Evolutionary conservation across 257 asterid genomes (phyloP).

Genomic region (Forsythia suspensa): DNA sequence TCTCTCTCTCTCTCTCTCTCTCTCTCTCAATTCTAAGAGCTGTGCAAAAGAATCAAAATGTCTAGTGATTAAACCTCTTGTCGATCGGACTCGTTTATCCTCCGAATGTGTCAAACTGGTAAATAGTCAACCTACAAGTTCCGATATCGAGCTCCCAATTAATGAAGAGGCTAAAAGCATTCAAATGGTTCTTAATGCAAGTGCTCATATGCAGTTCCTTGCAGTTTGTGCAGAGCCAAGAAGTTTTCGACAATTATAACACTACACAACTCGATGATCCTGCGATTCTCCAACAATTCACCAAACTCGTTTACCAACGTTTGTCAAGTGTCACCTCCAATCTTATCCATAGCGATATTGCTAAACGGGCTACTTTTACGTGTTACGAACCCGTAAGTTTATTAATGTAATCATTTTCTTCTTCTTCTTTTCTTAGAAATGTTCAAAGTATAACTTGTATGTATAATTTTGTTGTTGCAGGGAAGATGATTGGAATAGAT

Average conservation of each 20-base stretch:
- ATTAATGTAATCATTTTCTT: not conserved
- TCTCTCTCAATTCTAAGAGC: not conserved
- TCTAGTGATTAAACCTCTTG: not conserved
- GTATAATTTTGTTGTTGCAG: conserved; percentile 19
- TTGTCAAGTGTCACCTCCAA: conserved; percentile 47
- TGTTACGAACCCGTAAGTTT: conserved; percentile 57
- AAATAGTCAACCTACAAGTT: not conserved
- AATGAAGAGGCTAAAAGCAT: conserved; percentile 5
- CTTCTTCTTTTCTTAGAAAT: not conserved
- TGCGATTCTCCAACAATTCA: conserved; percentile 33
- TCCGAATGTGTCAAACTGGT: not conserved
- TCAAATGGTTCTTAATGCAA: conserved; percentile 18
- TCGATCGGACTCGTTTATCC: not conserved
- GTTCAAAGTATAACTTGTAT: not conserved
- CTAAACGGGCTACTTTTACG: conserved; percentile 48
- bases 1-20: no score
- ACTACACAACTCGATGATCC: conserved; percentile 36
- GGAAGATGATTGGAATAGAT: conserved; percentile 72
- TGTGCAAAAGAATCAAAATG: not conserved
- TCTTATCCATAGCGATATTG: conserved; percentile 46
- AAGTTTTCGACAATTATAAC: conserved; percentile 24
- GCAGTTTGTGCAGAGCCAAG: conserved; percentile 49
- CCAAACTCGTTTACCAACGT: conserved; percentile 37
- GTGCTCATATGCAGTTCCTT: not conserved
- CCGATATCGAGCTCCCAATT: not conserved